Percentiles rank a stretch among this genome's conserved stretches.
These are phyloP conservation scores for Emergomyces orientalis DNA, from an alignment of 2,329 filamentous ascomycete genomes.

Conservation along the genomic window DNA sequence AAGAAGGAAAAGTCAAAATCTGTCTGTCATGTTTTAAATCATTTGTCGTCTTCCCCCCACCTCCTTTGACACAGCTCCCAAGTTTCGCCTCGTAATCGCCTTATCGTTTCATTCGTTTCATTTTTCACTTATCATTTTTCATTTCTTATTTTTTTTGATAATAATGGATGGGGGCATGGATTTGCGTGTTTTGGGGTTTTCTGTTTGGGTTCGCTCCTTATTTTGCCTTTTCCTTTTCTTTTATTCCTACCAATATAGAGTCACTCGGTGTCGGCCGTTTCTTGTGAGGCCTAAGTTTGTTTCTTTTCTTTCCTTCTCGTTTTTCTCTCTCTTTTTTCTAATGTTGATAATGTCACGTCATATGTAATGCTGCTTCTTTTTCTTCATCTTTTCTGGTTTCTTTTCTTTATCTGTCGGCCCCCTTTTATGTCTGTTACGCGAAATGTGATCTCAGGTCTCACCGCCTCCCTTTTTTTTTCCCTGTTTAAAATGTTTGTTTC, in stretches of 20 bases:
- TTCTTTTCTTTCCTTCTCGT: not conserved
- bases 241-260: not conserved
- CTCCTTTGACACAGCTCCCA: not conserved
- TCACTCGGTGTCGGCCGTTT: not conserved
- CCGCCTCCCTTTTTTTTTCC: too few relatives aligned
- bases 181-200: not conserved
- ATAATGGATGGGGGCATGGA: not conserved
- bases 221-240: not conserved
- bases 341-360: not conserved
- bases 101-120: not conserved
- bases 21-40: not conserved
- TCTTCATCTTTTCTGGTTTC: not conserved
- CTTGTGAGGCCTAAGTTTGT: not conserved
- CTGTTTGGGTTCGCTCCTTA: not conserved
- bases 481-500: too few relatives aligned
- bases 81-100: conserved; percentile 1
- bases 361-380: not conserved
- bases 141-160: not conserved
- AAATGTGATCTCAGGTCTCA: too few relatives aligned
- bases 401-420: too few relatives aligned
- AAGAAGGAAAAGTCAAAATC: not conserved
- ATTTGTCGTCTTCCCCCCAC: too few relatives aligned
- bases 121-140: not conserved
- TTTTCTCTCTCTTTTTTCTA: not conserved
- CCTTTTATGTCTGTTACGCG: too few relatives aligned